phyloP scores from a whole-genome alignment of 75 land plant genomes.

The Sequoia sempervirens region DNA sequence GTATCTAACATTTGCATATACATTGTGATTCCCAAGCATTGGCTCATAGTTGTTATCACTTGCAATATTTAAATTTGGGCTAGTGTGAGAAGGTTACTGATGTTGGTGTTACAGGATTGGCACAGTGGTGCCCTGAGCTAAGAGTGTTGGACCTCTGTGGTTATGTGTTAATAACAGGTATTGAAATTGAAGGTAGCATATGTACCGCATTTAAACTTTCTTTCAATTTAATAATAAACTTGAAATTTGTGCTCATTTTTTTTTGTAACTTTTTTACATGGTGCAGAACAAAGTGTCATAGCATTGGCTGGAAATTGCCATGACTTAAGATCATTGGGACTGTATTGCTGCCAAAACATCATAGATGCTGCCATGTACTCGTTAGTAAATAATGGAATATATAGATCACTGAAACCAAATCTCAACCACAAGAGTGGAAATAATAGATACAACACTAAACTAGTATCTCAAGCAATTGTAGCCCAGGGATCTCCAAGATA shows the following conservation, averaged over 20 bases:
- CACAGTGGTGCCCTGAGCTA: slow-evolving; percentile 83
- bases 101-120: slow-evolving; percentile 78
- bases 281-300: slow-evolving; percentile 89
- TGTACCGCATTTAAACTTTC: neutral
- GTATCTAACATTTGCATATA: neutral
- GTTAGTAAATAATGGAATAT: slow-evolving; percentile 35
- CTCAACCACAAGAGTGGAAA: slow-evolving; percentile 30
- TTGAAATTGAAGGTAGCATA: neutral
- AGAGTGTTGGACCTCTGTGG: slow-evolving; percentile 88
- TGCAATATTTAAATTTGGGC: slow-evolving; percentile 80
- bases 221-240: neutral
- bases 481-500: slow-evolving; percentile 9
- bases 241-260: neutral
- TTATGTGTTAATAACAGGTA: slow-evolving; percentile 89
- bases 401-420: slow-evolving; percentile 5
- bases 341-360: slow-evolving; percentile 92
- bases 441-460: slow-evolving; percentile 32
- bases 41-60: slow-evolving; percentile 55
- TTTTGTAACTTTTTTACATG: neutral
- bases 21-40: slow-evolving; percentile 59
- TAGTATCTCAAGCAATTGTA: slow-evolving; percentile 12
- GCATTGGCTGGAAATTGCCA: slow-evolving; percentile 84
- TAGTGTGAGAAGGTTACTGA: slow-evolving; percentile 93
- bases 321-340: slow-evolving; percentile 61
- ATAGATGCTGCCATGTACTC: slow-evolving; percentile 96